A percentile compares a stretch with the other conserved stretches of the same genome.
Evolutionary conservation across 1,139 yeast species (phyloP).

Genomic region (Yamadazyma conglobata): DNA sequence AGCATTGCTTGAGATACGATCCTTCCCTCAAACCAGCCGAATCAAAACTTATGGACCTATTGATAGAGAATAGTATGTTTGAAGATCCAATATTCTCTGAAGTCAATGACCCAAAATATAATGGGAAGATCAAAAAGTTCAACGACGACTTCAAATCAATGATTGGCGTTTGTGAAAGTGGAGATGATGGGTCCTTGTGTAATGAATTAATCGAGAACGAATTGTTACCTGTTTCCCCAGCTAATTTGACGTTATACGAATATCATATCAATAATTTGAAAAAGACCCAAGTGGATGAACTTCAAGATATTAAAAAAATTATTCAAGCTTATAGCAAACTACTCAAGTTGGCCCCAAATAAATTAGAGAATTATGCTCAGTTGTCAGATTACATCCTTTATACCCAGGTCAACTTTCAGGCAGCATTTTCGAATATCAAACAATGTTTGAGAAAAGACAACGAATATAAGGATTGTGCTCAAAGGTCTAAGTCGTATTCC

Average conservation of each 20-base stretch:
- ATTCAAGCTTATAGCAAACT: constrained; percentile 25
- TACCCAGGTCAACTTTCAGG: constrained; percentile 49
- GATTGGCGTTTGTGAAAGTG: constrained; percentile 10
- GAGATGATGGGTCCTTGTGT: constrained; percentile 19
- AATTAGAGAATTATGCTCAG: constrained; percentile 25
- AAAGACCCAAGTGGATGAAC: constrained; percentile 13
- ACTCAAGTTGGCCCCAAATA: constrained; percentile 16
- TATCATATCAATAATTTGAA: constrained; percentile 20
- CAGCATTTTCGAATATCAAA: constrained; percentile 48
- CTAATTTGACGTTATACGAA: constrained; percentile 15
- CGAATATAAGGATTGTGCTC: constrained; percentile 56
- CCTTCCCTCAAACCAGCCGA: constrained; percentile 42
- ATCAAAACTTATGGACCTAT: constrained; percentile 38
- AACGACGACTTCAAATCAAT: constrained; percentile 19
- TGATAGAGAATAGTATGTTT: constrained; percentile 44
- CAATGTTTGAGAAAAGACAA: constrained; percentile 69
- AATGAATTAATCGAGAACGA: constrained; percentile 19
- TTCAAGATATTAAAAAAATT: constrained; percentile 16
- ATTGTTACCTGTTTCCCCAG: constrained; percentile 24
- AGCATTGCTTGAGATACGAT: constrained; percentile 38
- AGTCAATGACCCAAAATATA: constrained; percentile 14
- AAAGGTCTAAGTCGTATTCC: constrained; percentile 42
- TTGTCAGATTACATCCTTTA: constrained; percentile 45
- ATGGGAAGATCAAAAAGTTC: constrained; percentile 17
- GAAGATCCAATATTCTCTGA: constrained; percentile 18